phyloP scores from a whole-genome alignment of 73 alveolate species.

The Uronychia setigera region DNA sequence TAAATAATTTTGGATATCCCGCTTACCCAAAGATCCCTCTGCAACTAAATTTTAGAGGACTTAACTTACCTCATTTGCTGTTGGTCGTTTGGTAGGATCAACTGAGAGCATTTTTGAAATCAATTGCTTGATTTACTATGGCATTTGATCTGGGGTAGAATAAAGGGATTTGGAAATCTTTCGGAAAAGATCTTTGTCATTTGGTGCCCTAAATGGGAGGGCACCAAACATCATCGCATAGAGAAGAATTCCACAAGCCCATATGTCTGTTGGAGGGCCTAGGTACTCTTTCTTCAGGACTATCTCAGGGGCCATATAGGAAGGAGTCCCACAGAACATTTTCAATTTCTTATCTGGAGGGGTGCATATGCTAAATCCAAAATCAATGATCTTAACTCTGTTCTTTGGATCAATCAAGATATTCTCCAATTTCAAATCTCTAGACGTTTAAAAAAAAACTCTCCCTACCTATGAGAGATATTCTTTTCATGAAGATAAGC shows the following conservation, averaged over 20 bases:
- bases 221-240: conserved; percentile 81
- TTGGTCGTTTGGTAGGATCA: conserved; percentile 33
- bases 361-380: conserved; percentile 69
- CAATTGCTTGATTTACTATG: conserved; percentile 34
- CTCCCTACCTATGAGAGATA: conserved; percentile 63
- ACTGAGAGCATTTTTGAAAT: conserved; percentile 23
- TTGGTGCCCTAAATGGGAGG: conserved; percentile 87
- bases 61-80: neutral
- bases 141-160: conserved; percentile 69
- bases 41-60: too few species aligned
- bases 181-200: conserved; percentile 85
- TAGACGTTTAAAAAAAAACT: neutral
- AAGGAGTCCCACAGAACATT: conserved; percentile 95
- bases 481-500: conserved; percentile 76
- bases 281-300: conserved; percentile 81
- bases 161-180: conserved; percentile 61
- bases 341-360: conserved; percentile 54
- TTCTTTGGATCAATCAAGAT: conserved; percentile 54
- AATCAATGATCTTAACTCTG: conserved; percentile 70
- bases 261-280: conserved; percentile 86
- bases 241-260: conserved; percentile 95
- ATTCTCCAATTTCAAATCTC: conserved; percentile 91
- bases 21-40: too few species aligned
- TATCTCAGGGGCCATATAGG: conserved; percentile 97
- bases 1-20: too few species aligned